phyloP scores from a whole-genome alignment of 208 protist species.

The Giardia muris region DNA sequence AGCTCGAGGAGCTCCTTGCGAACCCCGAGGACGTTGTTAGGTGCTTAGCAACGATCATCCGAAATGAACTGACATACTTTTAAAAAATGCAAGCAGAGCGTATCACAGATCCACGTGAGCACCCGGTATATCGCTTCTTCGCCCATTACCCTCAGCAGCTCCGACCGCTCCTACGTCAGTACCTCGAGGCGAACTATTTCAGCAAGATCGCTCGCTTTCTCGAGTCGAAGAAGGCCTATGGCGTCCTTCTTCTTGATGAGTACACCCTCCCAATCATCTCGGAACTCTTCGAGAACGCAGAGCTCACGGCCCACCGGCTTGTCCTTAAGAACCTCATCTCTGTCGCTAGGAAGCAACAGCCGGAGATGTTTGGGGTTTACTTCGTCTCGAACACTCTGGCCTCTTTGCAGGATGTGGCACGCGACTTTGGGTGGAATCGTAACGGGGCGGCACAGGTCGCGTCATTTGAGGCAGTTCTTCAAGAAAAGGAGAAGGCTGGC shows the following conservation, averaged over 20 bases:
- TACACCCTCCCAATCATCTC: background rate
- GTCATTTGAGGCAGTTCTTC: background rate
- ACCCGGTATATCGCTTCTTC: background rate
- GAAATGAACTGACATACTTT: too few relatives aligned
- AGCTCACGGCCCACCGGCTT: background rate
- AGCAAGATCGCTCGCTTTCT: background rate
- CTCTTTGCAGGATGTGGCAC: background rate
- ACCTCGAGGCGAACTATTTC: background rate
- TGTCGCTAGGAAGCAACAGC: background rate
- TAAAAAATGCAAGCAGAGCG: background rate
- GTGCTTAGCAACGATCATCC: too few relatives aligned
- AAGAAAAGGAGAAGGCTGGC: background rate
- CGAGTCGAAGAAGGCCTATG: background rate
- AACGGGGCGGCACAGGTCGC: background rate
- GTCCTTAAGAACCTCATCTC: background rate
- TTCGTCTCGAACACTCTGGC: background rate
- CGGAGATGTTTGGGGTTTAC: background rate
- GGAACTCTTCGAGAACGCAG: background rate
- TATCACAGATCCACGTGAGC: background rate
- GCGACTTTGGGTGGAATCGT: background rate
- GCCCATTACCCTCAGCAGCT: background rate
- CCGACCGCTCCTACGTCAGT: background rate
- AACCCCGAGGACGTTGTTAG: too few relatives aligned
- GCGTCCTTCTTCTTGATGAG: background rate
- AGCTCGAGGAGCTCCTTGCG: background rate